These are phyloP conservation scores for Cryphonectria nitschkei DNA, from an alignment of 2,329 filamentous ascomycete species.

Conservation along the genomic window DNA sequence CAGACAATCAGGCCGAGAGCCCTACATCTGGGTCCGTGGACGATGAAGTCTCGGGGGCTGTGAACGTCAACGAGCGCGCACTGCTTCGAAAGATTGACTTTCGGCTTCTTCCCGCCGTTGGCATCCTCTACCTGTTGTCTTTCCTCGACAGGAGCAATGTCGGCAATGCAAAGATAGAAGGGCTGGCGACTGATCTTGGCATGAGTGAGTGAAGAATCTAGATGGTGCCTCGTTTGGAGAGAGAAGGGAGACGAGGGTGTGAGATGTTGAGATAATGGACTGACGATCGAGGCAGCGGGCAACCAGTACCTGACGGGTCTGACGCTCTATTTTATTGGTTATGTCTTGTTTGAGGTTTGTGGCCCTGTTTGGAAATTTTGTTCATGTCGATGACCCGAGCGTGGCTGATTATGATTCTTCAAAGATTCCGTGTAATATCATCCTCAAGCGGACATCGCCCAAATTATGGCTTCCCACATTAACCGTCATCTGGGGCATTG, in stretches of 20 bases:
- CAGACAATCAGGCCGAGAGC: slow-evolving; percentile 1
- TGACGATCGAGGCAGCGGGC: slow-evolving; percentile 44
- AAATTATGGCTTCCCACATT: slow-evolving; percentile 60
- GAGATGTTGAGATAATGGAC: not conserved
- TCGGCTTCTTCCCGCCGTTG: slow-evolving; percentile 56
- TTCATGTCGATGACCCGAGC: not conserved
- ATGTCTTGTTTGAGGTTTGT: slow-evolving; percentile 58
- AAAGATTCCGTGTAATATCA: slow-evolving; percentile 63
- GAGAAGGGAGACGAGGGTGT: too few relatives aligned
- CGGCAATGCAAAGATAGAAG: slow-evolving; percentile 61
- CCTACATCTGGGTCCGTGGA: slow-evolving; percentile 16
- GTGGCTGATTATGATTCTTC: not conserved
- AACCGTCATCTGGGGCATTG: slow-evolving; percentile 59
- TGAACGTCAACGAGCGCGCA: slow-evolving; percentile 54
- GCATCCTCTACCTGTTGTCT: slow-evolving; percentile 58
- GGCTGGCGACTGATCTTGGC: slow-evolving; percentile 53
- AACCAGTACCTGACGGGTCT: slow-evolving; percentile 68
- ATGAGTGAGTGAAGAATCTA: slow-evolving; percentile 49
- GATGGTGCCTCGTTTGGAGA: not conserved
- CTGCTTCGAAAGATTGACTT: slow-evolving; percentile 61
- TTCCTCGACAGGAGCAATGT: slow-evolving; percentile 64
- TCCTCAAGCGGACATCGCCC: slow-evolving; percentile 64
- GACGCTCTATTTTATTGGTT: slow-evolving; percentile 68
- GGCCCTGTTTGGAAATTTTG: not conserved
- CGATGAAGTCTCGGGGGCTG: slow-evolving; percentile 15